Evolutionary conservation across 1,139 yeast genomes (phyloP), one percentile per base, ranked within the genome.

Genomic region (Pneumocystis wakefieldiae): DNA sequence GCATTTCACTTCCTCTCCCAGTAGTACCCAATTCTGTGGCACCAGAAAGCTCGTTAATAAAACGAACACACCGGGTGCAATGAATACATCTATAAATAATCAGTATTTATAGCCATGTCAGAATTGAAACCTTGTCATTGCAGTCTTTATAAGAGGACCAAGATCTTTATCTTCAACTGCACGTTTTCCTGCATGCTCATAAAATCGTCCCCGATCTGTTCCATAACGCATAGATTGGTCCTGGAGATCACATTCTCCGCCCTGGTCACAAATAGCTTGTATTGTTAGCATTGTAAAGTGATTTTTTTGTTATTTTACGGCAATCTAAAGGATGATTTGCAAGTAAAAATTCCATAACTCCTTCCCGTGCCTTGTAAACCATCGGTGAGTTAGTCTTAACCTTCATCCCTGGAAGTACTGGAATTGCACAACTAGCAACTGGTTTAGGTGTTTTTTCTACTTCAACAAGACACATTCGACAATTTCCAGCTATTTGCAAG

Each of bases 291-390:
- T 48, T 8, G 12, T 24, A 24, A 12, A 12, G 2, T 24, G 14
- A 12, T 24, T 19, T 48, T 48, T 48, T 48, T 24, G 6, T 12
- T 48, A 24, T 24, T 29, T 48, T 48, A 48, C 55, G 96, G 77
- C 95, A 88, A 76, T 88, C 96, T 73, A 88, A 80, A 42, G 96
- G 96, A 77, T 88, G 96, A 78, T 88, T 88, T 71, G 88, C 90
- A 69, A 88, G 80, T 69, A 88, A 77, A 85, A 88, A 86, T 76
- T 88, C 96, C 62, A 95, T 87, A 69, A 88, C 95, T 72, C 94
- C 94, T 75, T 88, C 96, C 73, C 95, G 82, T 59, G 94, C 90
- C 76, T 86, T 84, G 74, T 83, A 84, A 69, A 87, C 88, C 73
- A 90, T 83, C 70, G 86, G 94, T 48, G 87, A 78, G 73, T 85